phyloP scores from a whole-genome alignment of 768 basidiomycete genomes.

The Mycena olivaceomarginata region DNA sequence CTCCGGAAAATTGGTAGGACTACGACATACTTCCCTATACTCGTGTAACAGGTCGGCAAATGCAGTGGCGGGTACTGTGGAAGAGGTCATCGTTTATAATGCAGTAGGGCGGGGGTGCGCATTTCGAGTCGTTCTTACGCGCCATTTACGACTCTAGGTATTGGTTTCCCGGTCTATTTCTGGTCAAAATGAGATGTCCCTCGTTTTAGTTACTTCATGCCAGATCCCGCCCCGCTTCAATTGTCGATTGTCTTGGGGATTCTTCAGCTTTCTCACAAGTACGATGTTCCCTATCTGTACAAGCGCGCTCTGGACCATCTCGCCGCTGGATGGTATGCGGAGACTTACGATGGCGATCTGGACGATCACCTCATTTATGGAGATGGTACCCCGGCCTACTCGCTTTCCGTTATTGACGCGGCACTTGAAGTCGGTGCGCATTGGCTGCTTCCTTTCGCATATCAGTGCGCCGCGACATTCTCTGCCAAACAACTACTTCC shows the following conservation, averaged over 20 bases:
- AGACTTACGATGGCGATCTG: neutral
- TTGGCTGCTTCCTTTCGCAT: neutral
- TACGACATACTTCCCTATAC: no score
- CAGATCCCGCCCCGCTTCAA: neutral
- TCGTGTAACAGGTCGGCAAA: no score
- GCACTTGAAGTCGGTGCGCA: neutral
- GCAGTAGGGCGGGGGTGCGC: no score
- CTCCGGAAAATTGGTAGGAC: no score
- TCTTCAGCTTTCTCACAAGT: conserved; percentile 5
- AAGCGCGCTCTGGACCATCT: neutral
- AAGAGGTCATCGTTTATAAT: no score
- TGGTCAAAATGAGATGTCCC: no score
- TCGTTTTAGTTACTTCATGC: neutral
- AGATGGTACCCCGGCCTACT: neutral
- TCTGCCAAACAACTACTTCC: neutral
- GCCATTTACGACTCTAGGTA: no score
- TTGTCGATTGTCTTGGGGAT: neutral
- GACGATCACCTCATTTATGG: neutral
- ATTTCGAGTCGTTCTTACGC: no score
- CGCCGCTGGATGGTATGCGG: neutral
- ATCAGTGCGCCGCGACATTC: neutral
- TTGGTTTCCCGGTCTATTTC: no score
- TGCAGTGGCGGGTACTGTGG: no score
- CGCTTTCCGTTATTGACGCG: neutral
- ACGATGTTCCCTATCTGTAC: neutral